phyloP scores from a whole-genome alignment of 371 early-diverging fungal genomes.

The Batkoa obscura region DNA sequence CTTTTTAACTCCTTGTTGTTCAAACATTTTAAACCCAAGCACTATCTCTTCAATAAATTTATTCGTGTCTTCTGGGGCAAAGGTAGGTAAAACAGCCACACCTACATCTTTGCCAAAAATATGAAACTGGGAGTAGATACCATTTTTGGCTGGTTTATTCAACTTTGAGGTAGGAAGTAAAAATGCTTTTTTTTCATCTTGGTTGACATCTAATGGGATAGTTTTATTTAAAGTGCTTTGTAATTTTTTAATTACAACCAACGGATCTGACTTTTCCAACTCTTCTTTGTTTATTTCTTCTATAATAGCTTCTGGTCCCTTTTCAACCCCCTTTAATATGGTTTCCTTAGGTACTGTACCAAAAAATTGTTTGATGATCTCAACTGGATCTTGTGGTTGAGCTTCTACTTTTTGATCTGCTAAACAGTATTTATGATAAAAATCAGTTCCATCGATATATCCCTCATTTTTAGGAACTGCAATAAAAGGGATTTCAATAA shows the following conservation, averaged over 20 bases:
- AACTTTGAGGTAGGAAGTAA: not conserved
- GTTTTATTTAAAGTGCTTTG: no score
- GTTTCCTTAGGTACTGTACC: not conserved
- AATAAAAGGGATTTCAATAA: not conserved
- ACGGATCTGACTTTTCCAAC: not conserved
- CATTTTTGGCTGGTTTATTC: not conserved
- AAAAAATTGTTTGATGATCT: no score
- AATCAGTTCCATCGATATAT: not conserved
- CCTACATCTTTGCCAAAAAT: not conserved
- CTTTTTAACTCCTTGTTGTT: conserved; percentile 9
- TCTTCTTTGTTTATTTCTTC: not conserved
- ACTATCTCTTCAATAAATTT: conserved; percentile 3
- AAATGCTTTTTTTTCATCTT: no score
- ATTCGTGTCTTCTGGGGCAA: not conserved
- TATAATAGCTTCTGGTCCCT: not conserved
- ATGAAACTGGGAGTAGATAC: not conserved
- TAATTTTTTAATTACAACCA: not conserved
- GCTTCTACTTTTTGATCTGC: not conserved
- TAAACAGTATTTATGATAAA: not conserved
- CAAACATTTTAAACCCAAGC: conserved; percentile 11
- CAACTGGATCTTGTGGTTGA: no score
- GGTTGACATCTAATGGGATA: no score
- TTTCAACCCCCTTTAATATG: not conserved
- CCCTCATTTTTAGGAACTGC: not conserved
- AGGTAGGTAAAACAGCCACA: not conserved